Conservation (phyloP, 2,329 filamentous ascomycete species). For the Endoconidiophora laricicola region DNA sequence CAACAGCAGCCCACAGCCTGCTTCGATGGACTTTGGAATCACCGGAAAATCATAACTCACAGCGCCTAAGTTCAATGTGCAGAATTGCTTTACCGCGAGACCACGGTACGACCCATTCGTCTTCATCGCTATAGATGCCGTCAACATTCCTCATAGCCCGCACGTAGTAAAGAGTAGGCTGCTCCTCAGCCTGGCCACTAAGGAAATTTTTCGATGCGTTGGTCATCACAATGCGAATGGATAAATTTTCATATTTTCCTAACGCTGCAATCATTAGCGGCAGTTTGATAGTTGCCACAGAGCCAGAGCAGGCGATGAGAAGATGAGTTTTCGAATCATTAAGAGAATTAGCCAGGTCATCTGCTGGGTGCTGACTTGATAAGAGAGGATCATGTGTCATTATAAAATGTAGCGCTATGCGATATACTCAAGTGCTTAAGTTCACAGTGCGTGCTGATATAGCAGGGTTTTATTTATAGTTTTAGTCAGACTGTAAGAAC, state of each 20-base stretch:
- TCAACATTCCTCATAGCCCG: slow-evolving; percentile 53
- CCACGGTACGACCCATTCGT: slow-evolving; percentile 74
- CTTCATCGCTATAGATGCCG: slow-evolving; percentile 63
- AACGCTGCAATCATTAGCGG: slow-evolving; percentile 48
- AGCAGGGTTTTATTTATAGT: too few species aligned
- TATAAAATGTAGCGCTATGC: too few species aligned
- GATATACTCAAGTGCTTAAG: too few species aligned
- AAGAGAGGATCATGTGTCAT: slow-evolving; percentile 11
- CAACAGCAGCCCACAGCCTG: too few species aligned
- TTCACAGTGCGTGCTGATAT: too few species aligned
- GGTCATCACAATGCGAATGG: slow-evolving; percentile 75
- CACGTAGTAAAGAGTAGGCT: slow-evolving; percentile 50
- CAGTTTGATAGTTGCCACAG: slow-evolving; percentile 80
- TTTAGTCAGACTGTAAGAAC: too few species aligned
- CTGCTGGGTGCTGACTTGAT: slow-evolving; percentile 9
- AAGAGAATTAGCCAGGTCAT: neutral
- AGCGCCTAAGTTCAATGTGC: slow-evolving; percentile 72
- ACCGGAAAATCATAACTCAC: slow-evolving; percentile 13
- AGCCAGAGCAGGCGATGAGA: slow-evolving; percentile 26
- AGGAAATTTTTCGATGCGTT: slow-evolving; percentile 60
- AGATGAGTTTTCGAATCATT: slow-evolving; percentile 27
- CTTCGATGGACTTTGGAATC: too few species aligned
- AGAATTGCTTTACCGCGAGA: slow-evolving; percentile 61
- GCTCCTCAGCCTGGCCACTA: slow-evolving; percentile 55
- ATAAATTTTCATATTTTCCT: slow-evolving; percentile 36